A percentile compares a stretch with the other conserved stretches of the same genome.
phyloP scores from a whole-genome alignment of 2,329 filamentous ascomycete species.

The Aureobasidium musti region DNA sequence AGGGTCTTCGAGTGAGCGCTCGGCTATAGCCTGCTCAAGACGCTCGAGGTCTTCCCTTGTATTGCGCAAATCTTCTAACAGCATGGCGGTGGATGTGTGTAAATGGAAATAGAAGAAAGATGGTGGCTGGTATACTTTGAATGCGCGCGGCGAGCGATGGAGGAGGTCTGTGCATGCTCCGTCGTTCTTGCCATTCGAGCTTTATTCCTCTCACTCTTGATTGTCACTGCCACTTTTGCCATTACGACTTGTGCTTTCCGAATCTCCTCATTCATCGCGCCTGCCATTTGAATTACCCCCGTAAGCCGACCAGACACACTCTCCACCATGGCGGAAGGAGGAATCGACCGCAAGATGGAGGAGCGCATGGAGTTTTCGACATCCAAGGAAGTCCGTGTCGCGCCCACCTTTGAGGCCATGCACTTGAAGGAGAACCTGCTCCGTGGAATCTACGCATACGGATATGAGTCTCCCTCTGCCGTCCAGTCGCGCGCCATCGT shows the following conservation, averaged over 20 bases:
- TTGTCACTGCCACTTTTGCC: neutral
- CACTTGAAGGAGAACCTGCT: slow-evolving; percentile 96
- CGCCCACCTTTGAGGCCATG: slow-evolving; percentile 94
- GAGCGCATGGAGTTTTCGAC: slow-evolving; percentile 98
- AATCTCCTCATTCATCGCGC: neutral
- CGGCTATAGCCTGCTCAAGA: slow-evolving; percentile 88
- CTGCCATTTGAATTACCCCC: neutral
- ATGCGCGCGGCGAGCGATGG: slow-evolving; percentile 20
- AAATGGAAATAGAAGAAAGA: neutral
- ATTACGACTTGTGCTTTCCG: neutral
- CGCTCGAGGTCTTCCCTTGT: slow-evolving; percentile 96
- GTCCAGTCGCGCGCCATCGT: slow-evolving; percentile 98
- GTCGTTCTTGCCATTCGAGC: slow-evolving; percentile 24
- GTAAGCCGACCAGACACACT: neutral
- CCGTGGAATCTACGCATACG: slow-evolving; percentile 96
- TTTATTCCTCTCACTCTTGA: slow-evolving; percentile 12
- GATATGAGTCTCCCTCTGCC: slow-evolving; percentile 96
- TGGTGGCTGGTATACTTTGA: slow-evolving; percentile 3
- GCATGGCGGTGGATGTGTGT: slow-evolving; percentile 53
- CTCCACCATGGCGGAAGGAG: slow-evolving; percentile 81
- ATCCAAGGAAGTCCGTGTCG: slow-evolving; percentile 95
- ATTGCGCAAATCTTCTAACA: slow-evolving; percentile 90
- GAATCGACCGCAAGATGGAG: slow-evolving; percentile 87
- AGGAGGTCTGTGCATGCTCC: slow-evolving; percentile 17
- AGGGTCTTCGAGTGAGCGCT: slow-evolving; percentile 85